Base-by-base conservation (phyloP, 225 moss, liverwort and hornwort genomes). In the Anthoceros angustus region DNA sequence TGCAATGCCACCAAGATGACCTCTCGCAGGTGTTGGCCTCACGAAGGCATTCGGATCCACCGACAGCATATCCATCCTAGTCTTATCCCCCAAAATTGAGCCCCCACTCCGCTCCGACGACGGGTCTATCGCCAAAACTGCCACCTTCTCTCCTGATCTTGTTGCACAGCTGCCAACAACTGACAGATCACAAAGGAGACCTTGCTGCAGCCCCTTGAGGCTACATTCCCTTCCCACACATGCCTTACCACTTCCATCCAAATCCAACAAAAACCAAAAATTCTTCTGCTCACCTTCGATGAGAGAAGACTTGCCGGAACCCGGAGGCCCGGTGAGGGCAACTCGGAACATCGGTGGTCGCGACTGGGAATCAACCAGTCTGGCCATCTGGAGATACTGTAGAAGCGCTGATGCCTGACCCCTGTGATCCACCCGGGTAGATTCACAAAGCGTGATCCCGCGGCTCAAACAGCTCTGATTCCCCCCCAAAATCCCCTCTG, bases 1-100 rank as follows among this genome's bases (percentile, higher is more conserved):
- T 40, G 76, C 76, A n/a, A 77, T 72, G 45, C 69, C 76, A 39
- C 76, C 72, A 6, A 67, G 42, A 69, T 77, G 74, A 50, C 70
- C 74, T 42, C 70, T 70, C 23, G 74, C 74, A 39, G 74, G 74
- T 18, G 74, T 66, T 10, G 74, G 74, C 26, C 74, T 66, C 24
- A 75, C 74, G 55, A 75, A 75, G 23, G 74, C 74, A 23, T 70
- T 75, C 16, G 70, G 66, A 55, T 75, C 74, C 45, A 70, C 65
- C n/a, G 74, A 63, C 42, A 75, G 63, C 62, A 70, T 32, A 40
- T 67, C 67, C 74, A 75, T 75, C 40, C 70, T 70, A 12, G 74
- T 75, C 46, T 70, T 75, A 62, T 75, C 74, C 10, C 74, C 74
- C 40, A 71, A 64, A 32, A 75, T 75, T 61, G 74, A 75, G 16